Percentiles rank a stretch among this genome's conserved stretches.
Conservation (phyloP, 106 monocot species). For the Allium sativum region DNA sequence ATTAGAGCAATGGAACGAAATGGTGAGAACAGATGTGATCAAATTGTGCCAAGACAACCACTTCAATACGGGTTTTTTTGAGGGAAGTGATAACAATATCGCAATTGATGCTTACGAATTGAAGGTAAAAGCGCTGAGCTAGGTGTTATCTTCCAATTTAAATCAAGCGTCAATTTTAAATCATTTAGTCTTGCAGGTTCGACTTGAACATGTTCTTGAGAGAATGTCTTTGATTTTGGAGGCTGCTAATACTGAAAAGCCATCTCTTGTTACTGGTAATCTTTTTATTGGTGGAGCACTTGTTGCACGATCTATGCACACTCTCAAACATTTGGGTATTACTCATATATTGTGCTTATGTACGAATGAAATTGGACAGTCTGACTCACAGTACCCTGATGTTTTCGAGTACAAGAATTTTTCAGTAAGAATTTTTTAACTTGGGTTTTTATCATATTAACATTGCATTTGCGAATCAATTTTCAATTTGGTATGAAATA, state of each 20-base stretch:
- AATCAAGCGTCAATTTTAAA: neutral
- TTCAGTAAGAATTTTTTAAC: constrained; percentile 40
- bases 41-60: constrained; percentile 84
- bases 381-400: constrained; percentile 83
- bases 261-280: constrained; percentile 52
- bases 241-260: constrained; percentile 77
- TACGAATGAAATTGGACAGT: constrained; percentile 95
- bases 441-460: neutral
- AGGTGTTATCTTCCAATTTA: neutral
- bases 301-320: constrained; percentile 69
- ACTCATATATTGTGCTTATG: constrained; percentile 88
- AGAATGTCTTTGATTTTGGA: constrained; percentile 75
- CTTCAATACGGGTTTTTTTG: constrained; percentile 85
- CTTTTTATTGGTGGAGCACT: constrained; percentile 89
- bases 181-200: constrained; percentile 36
- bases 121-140: constrained; percentile 40
- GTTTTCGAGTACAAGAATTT: constrained; percentile 84
- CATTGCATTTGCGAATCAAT: neutral
- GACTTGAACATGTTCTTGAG: constrained; percentile 92
- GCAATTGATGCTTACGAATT: constrained; percentile 85
- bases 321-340: constrained; percentile 79
- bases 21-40: constrained; percentile 55
- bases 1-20: constrained; percentile 87
- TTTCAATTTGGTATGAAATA: neutral
- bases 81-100: constrained; percentile 55